Evolutionary conservation across 192 early-diverging fungal species (phyloP).

Genomic region (Phlyctochytrium planicorne): DNA sequence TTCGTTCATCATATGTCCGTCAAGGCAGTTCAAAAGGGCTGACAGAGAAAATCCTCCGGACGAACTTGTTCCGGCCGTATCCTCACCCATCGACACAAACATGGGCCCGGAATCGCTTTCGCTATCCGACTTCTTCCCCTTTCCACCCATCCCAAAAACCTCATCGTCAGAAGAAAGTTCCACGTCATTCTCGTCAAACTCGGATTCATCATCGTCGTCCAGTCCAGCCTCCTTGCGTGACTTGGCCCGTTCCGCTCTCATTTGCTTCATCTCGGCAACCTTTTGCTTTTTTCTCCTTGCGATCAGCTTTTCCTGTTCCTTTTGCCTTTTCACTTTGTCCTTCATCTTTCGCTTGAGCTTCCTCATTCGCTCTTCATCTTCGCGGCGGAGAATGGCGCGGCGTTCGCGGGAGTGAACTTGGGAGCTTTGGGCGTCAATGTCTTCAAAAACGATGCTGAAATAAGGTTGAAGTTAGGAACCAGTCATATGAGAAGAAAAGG

Average conservation of each 20-base stretch:
- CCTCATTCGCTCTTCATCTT: conserved; percentile 15
- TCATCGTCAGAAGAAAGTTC: conserved; percentile 2
- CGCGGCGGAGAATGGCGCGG: conserved; percentile 21
- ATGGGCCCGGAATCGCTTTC: not conserved
- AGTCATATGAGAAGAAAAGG: too few species aligned
- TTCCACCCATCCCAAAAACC: not conserved
- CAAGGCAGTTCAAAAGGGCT: conserved; percentile 56
- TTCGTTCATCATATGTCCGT: conserved; percentile 58
- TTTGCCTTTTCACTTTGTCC: conserved; percentile 28
- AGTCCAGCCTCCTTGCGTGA: not conserved
- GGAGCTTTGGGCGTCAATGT: conserved; percentile 56
- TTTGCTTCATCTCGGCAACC: conserved; percentile 14
- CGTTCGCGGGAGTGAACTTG: conserved; percentile 41
- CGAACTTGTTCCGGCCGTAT: conserved; percentile 6
- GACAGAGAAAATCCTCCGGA: conserved; percentile 40
- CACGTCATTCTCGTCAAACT: conserved; percentile 17
- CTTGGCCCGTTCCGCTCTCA: conserved; percentile 3
- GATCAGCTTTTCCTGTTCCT: conserved; percentile 12
- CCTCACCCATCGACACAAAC: too few species aligned
- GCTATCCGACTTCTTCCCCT: not conserved
- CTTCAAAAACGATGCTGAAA: conserved; percentile 60
- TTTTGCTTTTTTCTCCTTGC: conserved; percentile 18
- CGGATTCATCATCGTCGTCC: conserved; percentile 14
- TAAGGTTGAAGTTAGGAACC: too few species aligned
- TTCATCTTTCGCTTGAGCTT: conserved; percentile 29